These are phyloP conservation scores for Pseudisothecium myosuroides DNA, from an alignment of 225 moss, liverwort and hornwort genomes.

Conservation along the genomic window DNA sequence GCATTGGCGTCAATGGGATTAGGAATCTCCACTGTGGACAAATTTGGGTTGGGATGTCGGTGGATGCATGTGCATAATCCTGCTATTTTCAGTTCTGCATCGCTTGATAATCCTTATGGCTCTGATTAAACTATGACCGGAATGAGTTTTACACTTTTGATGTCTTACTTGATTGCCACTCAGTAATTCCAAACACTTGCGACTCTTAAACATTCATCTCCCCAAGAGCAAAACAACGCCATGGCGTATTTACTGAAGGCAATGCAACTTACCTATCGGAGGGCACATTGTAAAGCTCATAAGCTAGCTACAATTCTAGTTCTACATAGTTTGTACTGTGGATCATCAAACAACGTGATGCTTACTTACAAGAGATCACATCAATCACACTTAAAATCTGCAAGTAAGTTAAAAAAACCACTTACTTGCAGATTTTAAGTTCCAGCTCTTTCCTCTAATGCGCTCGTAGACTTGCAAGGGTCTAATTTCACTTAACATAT, in stretches of 20 bases:
- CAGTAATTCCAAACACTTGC: not conserved
- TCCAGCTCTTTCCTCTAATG: not conserved
- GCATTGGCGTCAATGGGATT: rapidly evolving
- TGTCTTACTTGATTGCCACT: not conserved
- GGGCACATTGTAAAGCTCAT: not conserved
- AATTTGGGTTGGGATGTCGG: no score
- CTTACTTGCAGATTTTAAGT: no score
- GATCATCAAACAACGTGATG: not conserved
- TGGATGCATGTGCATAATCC: not conserved
- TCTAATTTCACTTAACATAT: not conserved
- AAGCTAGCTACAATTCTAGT: not conserved
- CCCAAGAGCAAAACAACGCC: not conserved
- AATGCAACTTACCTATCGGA: not conserved
- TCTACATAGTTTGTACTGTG: not conserved
- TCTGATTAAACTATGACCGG: not conserved
- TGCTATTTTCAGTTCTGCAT: not conserved
- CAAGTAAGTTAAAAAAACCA: no score
- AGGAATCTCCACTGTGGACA: not conserved
- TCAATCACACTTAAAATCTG: not conserved
- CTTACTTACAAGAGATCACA: not conserved
- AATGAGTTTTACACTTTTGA: not conserved
- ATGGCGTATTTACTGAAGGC: not conserved
- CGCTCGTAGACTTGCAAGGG: not conserved
- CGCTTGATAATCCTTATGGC: no score
- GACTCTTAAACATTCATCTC: not conserved